These are phyloP conservation scores for Cordyceps cicadae DNA, from an alignment of 2,329 filamentous ascomycete genomes.

Conservation along the genomic window DNA sequence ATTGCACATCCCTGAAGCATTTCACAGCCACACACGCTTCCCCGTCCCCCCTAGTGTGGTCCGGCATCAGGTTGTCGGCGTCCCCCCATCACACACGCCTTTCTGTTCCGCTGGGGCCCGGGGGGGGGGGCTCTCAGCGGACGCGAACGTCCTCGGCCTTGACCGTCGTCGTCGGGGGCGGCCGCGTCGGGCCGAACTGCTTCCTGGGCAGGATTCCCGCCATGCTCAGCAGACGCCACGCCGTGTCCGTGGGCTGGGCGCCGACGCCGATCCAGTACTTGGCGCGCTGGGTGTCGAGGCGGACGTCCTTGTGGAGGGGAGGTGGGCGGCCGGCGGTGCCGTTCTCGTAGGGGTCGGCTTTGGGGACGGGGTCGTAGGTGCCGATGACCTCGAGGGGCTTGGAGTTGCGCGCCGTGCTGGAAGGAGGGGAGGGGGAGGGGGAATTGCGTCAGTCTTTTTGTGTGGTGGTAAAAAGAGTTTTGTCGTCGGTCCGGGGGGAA, in stretches of 20 bases:
- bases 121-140: slow-evolving; percentile 15
- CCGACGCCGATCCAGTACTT: slow-evolving; percentile 97
- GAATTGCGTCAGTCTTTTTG: background rate
- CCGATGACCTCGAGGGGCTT: slow-evolving; percentile 90
- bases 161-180: slow-evolving; percentile 12
- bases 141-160: slow-evolving; percentile 22
- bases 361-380: slow-evolving; percentile 63
- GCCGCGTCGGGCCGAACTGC: slow-evolving; percentile 24
- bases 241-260: slow-evolving; percentile 84
- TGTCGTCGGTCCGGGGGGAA: background rate
- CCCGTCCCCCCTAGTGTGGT: no score
- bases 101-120: background rate
- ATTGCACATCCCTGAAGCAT: background rate
- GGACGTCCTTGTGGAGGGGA: slow-evolving; percentile 78
- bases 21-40: background rate
- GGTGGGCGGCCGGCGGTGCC: slow-evolving; percentile 40
- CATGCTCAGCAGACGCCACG: slow-evolving; percentile 80
- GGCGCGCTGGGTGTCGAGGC: slow-evolving; percentile 70
- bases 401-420: slow-evolving; percentile 74
- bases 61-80: background rate
- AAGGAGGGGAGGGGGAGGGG: background rate
- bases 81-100: background rate
- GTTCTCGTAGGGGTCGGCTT: slow-evolving; percentile 49
- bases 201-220: slow-evolving; percentile 42
- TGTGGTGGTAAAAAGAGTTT: no score